Conservation (phyloP, 2,329 filamentous ascomycete genomes). For the Ophiocordyceps polyrhachis-furcata region DNA sequence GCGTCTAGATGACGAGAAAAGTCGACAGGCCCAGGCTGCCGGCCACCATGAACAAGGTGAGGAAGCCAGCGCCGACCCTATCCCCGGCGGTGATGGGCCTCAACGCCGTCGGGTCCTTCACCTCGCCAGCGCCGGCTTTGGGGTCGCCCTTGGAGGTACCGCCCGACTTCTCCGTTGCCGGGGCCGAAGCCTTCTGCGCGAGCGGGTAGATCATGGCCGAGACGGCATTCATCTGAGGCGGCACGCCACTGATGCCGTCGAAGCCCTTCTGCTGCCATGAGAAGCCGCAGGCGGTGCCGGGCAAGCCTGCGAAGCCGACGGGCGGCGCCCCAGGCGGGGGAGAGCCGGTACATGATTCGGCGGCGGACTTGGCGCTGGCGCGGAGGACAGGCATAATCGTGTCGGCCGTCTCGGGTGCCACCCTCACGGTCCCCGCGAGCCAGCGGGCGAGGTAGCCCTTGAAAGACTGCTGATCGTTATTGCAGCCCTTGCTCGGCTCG, state of each 20-base stretch:
- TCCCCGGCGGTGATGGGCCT: slow-evolving; percentile 28
- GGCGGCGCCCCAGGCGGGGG: slow-evolving; percentile 10
- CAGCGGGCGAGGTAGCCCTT: slow-evolving; percentile 59
- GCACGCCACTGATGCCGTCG: slow-evolving; percentile 44
- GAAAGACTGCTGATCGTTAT: slow-evolving; percentile 55
- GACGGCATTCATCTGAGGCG: slow-evolving; percentile 51
- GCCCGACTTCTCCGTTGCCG: slow-evolving; percentile 34
- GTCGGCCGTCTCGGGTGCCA: slow-evolving; percentile 33
- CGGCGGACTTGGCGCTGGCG: slow-evolving; percentile 32
- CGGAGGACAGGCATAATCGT: slow-evolving; percentile 31
- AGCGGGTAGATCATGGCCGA: slow-evolving; percentile 44
- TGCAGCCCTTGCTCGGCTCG: slow-evolving; percentile 41
- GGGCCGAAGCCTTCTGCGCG: slow-evolving; percentile 20
- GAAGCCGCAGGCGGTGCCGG: slow-evolving; percentile 48
- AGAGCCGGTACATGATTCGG: slow-evolving; percentile 29
- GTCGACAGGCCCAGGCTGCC: slow-evolving; percentile 29
- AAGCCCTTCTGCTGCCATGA: slow-evolving; percentile 37
- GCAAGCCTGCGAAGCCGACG: slow-evolving; percentile 25
- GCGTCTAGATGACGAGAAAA: slow-evolving; percentile 23
- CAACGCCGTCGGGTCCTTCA: slow-evolving; percentile 9
- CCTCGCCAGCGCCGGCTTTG: slow-evolving; percentile 9
- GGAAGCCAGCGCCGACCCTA: slow-evolving; percentile 34
- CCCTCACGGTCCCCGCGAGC: slow-evolving; percentile 34
- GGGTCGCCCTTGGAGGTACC: slow-evolving; percentile 38
- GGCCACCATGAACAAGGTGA: slow-evolving; percentile 30